Conservation (phyloP, 305 asterid genomes). For the Ajuga reptans region DNA sequence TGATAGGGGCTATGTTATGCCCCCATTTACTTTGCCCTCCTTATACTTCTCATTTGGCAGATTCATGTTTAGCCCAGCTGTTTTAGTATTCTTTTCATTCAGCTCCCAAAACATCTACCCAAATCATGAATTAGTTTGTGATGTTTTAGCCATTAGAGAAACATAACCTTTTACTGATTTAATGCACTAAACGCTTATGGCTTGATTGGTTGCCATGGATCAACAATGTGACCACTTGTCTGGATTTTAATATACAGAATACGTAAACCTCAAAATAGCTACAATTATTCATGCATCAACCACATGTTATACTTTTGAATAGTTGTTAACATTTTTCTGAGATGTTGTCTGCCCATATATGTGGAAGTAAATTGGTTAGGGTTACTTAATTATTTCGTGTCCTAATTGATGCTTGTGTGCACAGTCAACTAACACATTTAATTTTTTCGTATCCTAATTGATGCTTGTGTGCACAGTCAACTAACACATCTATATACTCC, state of each 20-base stretch:
- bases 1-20: background rate
- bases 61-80: conserved; percentile 4
- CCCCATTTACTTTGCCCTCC: background rate
- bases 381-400: conserved; percentile 8
- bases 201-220: conserved; percentile 5
- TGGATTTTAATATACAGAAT: background rate
- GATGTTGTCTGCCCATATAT: too few species aligned
- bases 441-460: too few species aligned
- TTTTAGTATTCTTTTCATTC: background rate
- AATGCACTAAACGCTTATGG: background rate
- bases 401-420: conserved; percentile 3
- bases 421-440: conserved; percentile 24
- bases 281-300: background rate
- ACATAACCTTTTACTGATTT: background rate
- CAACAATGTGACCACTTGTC: background rate
- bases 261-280: conserved; percentile 1
- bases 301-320: background rate
- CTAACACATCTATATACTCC: conserved; percentile 32
- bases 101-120: background rate
- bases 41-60: background rate
- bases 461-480: conserved; percentile 13
- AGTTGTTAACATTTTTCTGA: background rate
- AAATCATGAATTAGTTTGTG: conserved; percentile 1
- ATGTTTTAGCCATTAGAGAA: background rate
- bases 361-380: background rate